Conservation (phyloP, 23 red algal genomes). For the Gracilaria caudata region DNA sequence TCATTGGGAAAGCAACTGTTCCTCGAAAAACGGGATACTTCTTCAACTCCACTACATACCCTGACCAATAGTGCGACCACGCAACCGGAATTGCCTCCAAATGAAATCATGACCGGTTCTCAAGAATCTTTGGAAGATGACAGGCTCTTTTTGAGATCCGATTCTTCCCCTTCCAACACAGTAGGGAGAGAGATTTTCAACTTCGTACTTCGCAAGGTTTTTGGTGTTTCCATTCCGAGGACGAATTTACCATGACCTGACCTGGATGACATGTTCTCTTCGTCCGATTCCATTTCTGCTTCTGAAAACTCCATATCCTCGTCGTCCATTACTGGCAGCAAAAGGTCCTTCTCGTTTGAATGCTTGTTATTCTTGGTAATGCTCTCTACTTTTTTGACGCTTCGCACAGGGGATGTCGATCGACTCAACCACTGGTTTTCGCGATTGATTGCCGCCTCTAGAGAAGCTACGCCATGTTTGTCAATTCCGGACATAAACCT, state of each 20-base stretch:
- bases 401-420: background rate
- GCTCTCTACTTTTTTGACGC: background rate
- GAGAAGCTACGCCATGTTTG: background rate
- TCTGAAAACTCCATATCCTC: constrained; percentile 23
- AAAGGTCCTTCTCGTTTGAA: background rate
- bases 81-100: background rate
- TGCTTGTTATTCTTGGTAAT: background rate
- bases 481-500: background rate
- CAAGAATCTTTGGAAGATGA: background rate
- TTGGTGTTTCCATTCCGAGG: constrained; percentile 35
- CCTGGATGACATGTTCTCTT: background rate
- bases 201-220: constrained; percentile 19
- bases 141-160: background rate
- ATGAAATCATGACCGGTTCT: background rate
- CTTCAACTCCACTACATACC: background rate
- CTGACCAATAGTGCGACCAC: background rate
- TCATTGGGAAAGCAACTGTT: constrained; percentile 37
- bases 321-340: background rate
- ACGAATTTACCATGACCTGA: background rate
- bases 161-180: constrained; percentile 27
- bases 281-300: constrained; percentile 17
- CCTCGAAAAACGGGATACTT: background rate
- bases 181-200: constrained; percentile 38
- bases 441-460: constrained; percentile 4
- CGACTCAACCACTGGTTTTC: constrained; percentile 6